These are phyloP conservation scores for Oryza glaberrima DNA, from an alignment of 176 grass and related monocot species.

Conservation along the genomic window DNA sequence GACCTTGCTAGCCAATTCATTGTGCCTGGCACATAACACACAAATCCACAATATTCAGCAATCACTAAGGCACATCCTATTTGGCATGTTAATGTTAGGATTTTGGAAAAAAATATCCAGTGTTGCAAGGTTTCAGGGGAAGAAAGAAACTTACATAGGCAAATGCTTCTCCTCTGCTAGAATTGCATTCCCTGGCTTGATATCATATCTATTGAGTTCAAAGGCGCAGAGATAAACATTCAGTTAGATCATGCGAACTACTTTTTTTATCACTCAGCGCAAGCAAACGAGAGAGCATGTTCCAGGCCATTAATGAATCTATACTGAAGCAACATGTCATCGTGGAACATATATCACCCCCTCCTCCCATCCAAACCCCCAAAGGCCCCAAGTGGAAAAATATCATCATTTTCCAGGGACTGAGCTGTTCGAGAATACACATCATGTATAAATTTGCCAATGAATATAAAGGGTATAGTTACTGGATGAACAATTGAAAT, in stretches of 20 bases:
- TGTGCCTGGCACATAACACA: slow-evolving; percentile 48
- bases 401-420: no score
- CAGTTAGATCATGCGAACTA: slow-evolving; percentile 4
- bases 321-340: background rate
- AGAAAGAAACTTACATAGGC: slow-evolving; percentile 55
- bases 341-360: background rate
- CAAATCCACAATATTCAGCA: background rate
- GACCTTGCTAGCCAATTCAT: slow-evolving; percentile 68
- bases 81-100: background rate
- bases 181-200: slow-evolving; percentile 70
- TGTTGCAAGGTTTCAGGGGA: background rate
- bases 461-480: background rate
- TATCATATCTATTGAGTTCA: slow-evolving; percentile 58
- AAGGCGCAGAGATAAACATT: slow-evolving; percentile 9
- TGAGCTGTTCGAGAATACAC: no score
- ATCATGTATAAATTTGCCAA: no score
- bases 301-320: background rate
- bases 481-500: background rate
- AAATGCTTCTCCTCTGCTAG: slow-evolving; percentile 75
- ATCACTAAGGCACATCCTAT: background rate
- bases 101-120: background rate
- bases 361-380: background rate
- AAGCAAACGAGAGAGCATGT: background rate
- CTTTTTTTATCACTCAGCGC: background rate
- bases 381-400: no score